Evolutionary conservation across 1,284 basidiomycete genomes (phyloP), one percentile per base, ranked within the genome.

Genomic region (Tylopilus sp.): DNA sequence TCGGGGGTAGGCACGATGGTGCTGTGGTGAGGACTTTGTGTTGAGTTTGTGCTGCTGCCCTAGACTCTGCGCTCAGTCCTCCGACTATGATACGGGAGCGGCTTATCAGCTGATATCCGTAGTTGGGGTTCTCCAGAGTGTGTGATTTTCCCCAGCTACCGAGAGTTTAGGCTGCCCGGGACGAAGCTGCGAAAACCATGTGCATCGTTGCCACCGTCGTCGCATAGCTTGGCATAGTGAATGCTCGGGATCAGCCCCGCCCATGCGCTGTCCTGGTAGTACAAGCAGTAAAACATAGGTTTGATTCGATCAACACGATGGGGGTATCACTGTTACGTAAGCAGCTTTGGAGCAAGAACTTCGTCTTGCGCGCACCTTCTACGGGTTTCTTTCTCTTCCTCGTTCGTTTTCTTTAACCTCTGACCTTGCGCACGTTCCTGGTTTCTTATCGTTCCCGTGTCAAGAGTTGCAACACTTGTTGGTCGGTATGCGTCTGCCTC

Each of bases 401-500:
- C 37, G 1, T 41, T 54, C 29, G 26, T 41, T 44, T 51, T n/a
- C 11, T 41, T 6, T 23, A 36, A 16, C 7, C 1, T 21, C 31
- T 18, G n/a, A 21, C 4, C 15, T 29, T 29, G 25, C 18, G 15
- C 12, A 16, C 23, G 40, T 47, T 34, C n/a, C 21, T 37, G 30
- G 34, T 38, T 18, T 26, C 16, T 30, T 18, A 2, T 28, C 8
- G 37, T 49, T 26, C 33, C 11, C 34, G 37, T 36, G 28, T 19
- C 6, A 28, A 25, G 29, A 11, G 33, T 40, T 52, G 16, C 33
- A 34, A 23, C 21, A 23, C 21, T 23, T 23, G 21, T 23, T 23
- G 6, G 6, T 11, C 38, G 35, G 62, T 63, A 56, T 65, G 62
- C 55, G 58, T 53, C 25, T 7, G 6, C 43, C 40, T 48, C 41